Conservation (phyloP, 495 filamentous ascomycete genomes). For the Hypoxylon subgilvum region DNA sequence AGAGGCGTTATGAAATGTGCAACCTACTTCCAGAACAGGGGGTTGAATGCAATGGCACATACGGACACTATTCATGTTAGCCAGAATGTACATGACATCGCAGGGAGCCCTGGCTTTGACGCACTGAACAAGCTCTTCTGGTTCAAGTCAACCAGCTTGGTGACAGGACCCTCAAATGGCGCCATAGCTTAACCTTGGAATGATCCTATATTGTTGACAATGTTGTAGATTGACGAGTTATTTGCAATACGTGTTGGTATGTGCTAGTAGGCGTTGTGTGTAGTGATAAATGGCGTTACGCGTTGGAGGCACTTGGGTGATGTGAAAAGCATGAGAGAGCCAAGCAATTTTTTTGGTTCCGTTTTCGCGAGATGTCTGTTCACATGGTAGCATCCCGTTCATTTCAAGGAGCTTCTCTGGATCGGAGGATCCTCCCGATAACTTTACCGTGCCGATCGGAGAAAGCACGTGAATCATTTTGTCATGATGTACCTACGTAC, state of each 20-base stretch:
- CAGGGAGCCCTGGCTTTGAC: conserved; percentile 22
- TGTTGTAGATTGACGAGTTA: background rate
- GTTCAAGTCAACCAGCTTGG: conserved; percentile 65
- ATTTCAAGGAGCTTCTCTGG: background rate
- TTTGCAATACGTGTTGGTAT: background rate
- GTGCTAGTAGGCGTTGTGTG: too few relatives aligned
- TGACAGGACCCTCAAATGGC: conserved; percentile 30
- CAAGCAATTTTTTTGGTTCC: conserved; percentile 16
- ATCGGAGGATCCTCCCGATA: conserved; percentile 18
- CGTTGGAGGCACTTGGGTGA: conserved; percentile 11
- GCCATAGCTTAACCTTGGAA: conserved; percentile 27
- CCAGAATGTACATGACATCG: background rate
- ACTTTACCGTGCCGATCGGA: conserved; percentile 17
- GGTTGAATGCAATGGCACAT: conserved; percentile 74
- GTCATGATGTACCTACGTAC: background rate
- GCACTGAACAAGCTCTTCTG: conserved; percentile 69
- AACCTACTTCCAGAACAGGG: conserved; percentile 81
- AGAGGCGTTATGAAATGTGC: background rate
- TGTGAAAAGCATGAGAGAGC: conserved; percentile 24
- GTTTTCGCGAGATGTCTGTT: background rate
- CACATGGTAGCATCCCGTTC: background rate
- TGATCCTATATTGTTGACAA: background rate
- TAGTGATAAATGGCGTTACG: too few relatives aligned
- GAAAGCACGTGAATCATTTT: conserved; percentile 21
- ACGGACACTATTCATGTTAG: conserved; percentile 63